A percentile compares a stretch with the other conserved stretches of the same genome.
Conservation (phyloP, 192 early-diverging fungal species). For the Mortierella alpina region DNA sequence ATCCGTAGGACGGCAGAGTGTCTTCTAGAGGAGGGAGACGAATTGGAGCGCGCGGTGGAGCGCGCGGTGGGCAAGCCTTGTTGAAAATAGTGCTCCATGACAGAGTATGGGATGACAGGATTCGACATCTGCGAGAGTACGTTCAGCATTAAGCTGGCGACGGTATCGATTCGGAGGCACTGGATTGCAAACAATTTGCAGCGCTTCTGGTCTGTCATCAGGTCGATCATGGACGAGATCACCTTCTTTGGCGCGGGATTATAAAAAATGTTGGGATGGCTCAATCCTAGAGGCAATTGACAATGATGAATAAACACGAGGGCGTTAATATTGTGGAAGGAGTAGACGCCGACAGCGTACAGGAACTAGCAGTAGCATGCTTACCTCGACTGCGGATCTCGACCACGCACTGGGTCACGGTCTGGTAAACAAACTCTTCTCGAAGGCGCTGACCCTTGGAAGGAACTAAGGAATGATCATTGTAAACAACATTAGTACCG, state of each 20-base stretch:
- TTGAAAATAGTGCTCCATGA: slow-evolving; percentile 44
- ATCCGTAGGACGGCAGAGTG: not conserved
- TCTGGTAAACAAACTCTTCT: slow-evolving; percentile 44
- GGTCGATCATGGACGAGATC: slow-evolving; percentile 43
- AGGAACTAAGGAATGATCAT: slow-evolving; percentile 18
- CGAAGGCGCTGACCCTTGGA: slow-evolving; percentile 37
- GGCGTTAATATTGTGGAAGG: not conserved
- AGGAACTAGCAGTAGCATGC: not conserved
- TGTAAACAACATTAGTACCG: not conserved
- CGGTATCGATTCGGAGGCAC: slow-evolving; percentile 46
- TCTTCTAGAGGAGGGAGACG: not conserved
- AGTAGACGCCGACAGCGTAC: not conserved
- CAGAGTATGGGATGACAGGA: slow-evolving; percentile 39
- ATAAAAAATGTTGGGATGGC: slow-evolving; percentile 27
- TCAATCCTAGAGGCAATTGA: slow-evolving; percentile 5
- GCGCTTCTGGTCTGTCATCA: slow-evolving; percentile 38
- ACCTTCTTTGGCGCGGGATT: slow-evolving; percentile 50
- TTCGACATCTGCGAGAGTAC: slow-evolving; percentile 52
- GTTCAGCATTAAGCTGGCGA: slow-evolving; percentile 36
- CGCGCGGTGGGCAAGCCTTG: not conserved
- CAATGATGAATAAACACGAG: not conserved
- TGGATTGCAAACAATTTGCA: slow-evolving; percentile 32
- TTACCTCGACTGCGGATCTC: slow-evolving; percentile 50
- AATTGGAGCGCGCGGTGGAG: not conserved
- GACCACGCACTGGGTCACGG: slow-evolving; percentile 38